Percentiles rank a stretch among this genome's conserved stretches.
These are phyloP conservation scores for Heliamphora pulchella DNA, from an alignment of 179 eudicot genomes.

Conservation along the genomic window DNA sequence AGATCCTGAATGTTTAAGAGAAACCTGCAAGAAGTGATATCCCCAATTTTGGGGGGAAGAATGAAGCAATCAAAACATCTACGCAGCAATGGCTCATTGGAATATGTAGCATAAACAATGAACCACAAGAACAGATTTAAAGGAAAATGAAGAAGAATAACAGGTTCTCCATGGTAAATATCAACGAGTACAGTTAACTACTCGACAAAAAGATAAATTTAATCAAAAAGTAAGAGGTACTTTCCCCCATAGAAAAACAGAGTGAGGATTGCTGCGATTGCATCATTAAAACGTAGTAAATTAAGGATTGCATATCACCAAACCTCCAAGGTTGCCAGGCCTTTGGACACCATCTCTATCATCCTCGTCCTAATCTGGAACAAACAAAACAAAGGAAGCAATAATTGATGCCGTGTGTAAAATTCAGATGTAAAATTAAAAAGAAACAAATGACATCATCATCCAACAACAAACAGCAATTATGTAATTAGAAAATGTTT, in stretches of 20 bases:
- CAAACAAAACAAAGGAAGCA: conserved; percentile 3
- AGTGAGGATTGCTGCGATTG: not conserved
- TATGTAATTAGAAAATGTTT: not conserved
- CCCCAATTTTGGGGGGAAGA: not conserved
- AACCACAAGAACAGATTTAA: not conserved
- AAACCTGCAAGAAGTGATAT: conserved; percentile 47
- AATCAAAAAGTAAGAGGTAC: not conserved
- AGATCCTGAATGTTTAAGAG: conserved; percentile 97
- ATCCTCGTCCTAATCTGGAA: conserved; percentile 76
- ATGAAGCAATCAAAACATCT: not conserved
- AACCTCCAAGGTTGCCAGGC: conserved; percentile 85
- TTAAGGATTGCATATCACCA: not conserved
- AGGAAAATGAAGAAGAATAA: not conserved
- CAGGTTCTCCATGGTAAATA: not conserved
- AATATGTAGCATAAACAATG: not conserved
- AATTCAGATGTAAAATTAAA: not conserved
- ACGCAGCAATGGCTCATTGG: conserved; percentile 4
- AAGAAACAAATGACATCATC: not conserved
- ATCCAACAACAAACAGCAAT: not conserved
- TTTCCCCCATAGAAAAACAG: not conserved
- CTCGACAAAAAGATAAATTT: not conserved
- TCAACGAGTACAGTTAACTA: not conserved
- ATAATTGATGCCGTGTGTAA: not conserved
- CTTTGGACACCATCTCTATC: conserved; percentile 86
- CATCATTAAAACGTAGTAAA: not conserved